Conservation (phyloP, 306 rosid genomes). For the Echinosophora koreensis region DNA sequence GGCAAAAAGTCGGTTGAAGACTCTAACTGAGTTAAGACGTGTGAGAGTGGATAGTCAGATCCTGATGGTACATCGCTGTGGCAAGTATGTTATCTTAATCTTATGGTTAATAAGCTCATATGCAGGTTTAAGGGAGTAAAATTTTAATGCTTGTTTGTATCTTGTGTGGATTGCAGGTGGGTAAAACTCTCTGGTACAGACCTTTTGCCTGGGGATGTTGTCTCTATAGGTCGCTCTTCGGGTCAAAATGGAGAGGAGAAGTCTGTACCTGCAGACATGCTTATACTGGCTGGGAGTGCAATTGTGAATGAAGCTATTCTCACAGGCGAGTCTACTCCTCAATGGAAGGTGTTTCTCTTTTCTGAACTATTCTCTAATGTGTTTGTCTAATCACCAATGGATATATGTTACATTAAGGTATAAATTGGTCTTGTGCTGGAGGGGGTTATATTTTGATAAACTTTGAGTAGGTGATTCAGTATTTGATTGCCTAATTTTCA, state of each 20-base stretch:
- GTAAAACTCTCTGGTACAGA: constrained; percentile 87
- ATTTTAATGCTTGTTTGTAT: constrained; percentile 36
- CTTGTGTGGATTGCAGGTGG: constrained; percentile 72
- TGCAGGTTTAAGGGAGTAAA: constrained; percentile 39
- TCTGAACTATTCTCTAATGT: constrained; percentile 50
- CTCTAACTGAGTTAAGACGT: constrained; percentile 95
- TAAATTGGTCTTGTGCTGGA: constrained; percentile 3
- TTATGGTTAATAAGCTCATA: constrained; percentile 23
- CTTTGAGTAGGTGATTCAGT: neutral
- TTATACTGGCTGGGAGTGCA: constrained; percentile 93
- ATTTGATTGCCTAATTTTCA: constrained; percentile 21
- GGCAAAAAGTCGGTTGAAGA: constrained; percentile 97
- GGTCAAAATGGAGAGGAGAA: constrained; percentile 92
- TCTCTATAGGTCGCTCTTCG: constrained; percentile 89
- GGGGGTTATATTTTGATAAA: constrained; percentile 4
- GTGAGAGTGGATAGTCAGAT: constrained; percentile 96
- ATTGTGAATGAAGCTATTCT: constrained; percentile 98
- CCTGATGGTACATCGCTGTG: constrained; percentile 91
- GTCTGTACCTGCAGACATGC: constrained; percentile 99
- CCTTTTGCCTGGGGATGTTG: constrained; percentile 98
- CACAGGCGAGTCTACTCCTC: constrained; percentile 99
- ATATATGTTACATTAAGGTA: neutral
- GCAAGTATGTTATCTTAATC: constrained; percentile 79
- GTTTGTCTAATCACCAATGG: constrained; percentile 10
- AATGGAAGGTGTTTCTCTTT: constrained; percentile 90